These are phyloP conservation scores for Bromus sterilis DNA, from an alignment of 176 grass and related monocot species.

Conservation along the genomic window DNA sequence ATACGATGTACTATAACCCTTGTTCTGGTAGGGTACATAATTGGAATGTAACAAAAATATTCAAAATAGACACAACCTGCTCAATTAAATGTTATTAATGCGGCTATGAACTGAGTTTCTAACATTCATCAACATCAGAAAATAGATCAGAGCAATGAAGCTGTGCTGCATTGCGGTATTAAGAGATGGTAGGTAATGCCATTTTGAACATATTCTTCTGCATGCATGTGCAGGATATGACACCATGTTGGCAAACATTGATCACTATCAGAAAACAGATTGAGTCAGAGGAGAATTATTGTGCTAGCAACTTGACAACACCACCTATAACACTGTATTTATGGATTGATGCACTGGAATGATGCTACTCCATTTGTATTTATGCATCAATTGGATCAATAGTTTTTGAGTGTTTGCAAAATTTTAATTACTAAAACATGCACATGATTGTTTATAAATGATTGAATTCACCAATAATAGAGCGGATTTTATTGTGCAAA, in stretches of 20 bases:
- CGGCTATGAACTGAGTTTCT: neutral
- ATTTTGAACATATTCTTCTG: conserved; percentile 1
- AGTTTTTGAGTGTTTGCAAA: neutral
- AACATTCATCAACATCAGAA: neutral
- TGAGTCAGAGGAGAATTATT: neutral
- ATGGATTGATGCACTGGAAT: neutral
- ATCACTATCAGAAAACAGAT: neutral
- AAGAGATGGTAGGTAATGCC: neutral
- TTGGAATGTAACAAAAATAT: neutral
- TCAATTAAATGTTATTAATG: neutral
- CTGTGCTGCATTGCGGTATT: neutral
- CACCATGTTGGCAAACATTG: neutral
- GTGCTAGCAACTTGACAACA: neutral
- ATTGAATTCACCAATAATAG: neutral
- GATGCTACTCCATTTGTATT: neutral
- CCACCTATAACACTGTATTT: neutral
- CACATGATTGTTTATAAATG: neutral
- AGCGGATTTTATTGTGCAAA: neutral
- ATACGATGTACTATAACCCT: neutral
- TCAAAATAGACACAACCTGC: neutral
- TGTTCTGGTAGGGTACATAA: neutral
- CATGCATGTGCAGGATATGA: neutral
- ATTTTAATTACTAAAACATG: neutral
- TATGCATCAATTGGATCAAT: neutral
- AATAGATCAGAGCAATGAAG: neutral